Evolutionary conservation across 768 basidiomycete genomes (phyloP), one percentile per base, ranked within the genome.

Genomic region (Pulveroboletus sp.): DNA sequence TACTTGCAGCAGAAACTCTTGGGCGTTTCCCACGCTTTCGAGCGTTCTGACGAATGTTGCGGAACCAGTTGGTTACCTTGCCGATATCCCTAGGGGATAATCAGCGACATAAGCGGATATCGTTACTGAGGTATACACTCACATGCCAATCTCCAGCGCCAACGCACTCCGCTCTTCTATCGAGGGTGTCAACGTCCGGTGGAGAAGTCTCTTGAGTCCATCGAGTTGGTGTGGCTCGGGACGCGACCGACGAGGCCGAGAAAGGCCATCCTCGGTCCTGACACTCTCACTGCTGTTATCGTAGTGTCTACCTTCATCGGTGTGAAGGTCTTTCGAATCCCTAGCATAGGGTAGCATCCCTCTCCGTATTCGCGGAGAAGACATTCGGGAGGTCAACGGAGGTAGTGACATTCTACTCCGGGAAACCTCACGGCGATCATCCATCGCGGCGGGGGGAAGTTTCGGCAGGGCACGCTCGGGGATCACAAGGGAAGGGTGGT

Each of bases 51-150:
- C 88, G 79, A 49, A 90, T 75, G 62, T 91, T 91, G 31, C 88
- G 76, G 75, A 90, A 90, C 88, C 88, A 91, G 64, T 91, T 91
- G 16, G 88, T 89, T 44, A 91, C 87, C 68, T 88, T 89, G 55
- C 82, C 84, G 48, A 90, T 67, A 67, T 91, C 88, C 88, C 81
- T 84, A 49, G 13, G 45, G 44, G 48, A 52, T 47, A 45, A 60
- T 49, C 50, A 58, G 29, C 23, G 14, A 59, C 43, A 34, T 24
- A 49, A 46, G 37, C 39, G 16, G 25, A 16, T 2, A 24, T 4
- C 5, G 11, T 33, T 13, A 16, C 11, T 25, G 29, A 23, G 23
- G 24, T 37, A 40, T 60, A 53, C 41, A 72, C 79, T 64, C 68
- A 84, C 80, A 91, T 90, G 70, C 86, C 88, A 50, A 90, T 80